These are phyloP conservation scores for Trametes hirsuta DNA, from an alignment of 1,284 basidiomycete species.

Conservation along the genomic window DNA sequence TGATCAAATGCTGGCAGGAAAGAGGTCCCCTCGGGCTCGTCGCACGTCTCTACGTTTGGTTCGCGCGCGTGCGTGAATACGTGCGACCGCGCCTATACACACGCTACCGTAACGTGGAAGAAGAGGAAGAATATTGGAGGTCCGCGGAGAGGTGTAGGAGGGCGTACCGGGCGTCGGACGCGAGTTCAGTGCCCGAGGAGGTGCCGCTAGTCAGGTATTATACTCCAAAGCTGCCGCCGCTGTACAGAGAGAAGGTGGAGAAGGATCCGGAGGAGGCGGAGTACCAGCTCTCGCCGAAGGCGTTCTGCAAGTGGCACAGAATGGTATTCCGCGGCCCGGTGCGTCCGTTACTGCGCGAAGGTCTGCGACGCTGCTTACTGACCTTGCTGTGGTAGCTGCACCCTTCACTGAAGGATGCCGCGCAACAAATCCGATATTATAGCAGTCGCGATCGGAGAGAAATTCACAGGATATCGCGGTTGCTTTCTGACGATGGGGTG, in stretches of 20 bases:
- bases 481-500: constrained; percentile 37
- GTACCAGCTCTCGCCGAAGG: constrained; percentile 32
- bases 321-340: constrained; percentile 44
- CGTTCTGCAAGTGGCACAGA: constrained; percentile 46
- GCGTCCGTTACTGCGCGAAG: constrained; percentile 16
- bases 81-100: background rate
- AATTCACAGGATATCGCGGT: constrained; percentile 41
- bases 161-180: constrained; percentile 22
- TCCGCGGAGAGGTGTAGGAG: constrained; percentile 7
- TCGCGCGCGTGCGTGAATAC: background rate
- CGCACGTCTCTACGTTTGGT: constrained; percentile 1
- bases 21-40: background rate
- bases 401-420: constrained; percentile 37
- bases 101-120: constrained; percentile 12
- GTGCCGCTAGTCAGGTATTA: constrained; percentile 33
- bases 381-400: constrained; percentile 30
- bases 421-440: constrained; percentile 35
- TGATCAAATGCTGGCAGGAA: constrained; percentile 8
- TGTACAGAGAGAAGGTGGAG: constrained; percentile 22
- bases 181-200: constrained; percentile 4
- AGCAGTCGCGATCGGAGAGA: constrained; percentile 42
- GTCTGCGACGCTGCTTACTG: background rate
- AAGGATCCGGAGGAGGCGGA: constrained; percentile 28
- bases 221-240: constrained; percentile 31
- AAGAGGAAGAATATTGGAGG: constrained; percentile 27